These are phyloP conservation scores for Deuterostichococcus epilithicus DNA, from an alignment of 139 green algal genomes.

Conservation along the genomic window DNA sequence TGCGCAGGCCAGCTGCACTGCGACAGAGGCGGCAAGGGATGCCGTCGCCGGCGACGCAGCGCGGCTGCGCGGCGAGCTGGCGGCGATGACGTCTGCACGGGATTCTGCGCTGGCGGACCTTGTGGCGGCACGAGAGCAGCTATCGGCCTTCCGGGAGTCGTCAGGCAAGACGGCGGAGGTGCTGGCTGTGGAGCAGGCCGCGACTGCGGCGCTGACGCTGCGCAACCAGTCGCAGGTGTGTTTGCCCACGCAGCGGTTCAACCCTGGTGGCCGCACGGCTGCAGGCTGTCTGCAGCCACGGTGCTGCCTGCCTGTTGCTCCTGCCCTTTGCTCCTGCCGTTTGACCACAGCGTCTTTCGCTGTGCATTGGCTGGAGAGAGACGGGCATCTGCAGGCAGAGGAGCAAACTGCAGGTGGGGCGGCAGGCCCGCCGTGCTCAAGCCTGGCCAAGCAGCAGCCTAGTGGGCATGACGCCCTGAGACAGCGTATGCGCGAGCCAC, in stretches of 20 bases:
- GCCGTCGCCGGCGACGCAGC: too few relatives aligned
- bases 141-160: slow-evolving; percentile 7
- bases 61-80: neutral
- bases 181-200: slow-evolving; percentile 34
- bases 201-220: slow-evolving; percentile 14
- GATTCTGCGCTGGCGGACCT: neutral
- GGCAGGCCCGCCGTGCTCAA: too few relatives aligned
- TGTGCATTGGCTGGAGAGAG: slow-evolving; percentile 6
- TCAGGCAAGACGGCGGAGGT: slow-evolving; percentile 43
- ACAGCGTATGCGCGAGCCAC: neutral
- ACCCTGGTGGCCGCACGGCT: neutral
- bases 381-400: slow-evolving; percentile 10
- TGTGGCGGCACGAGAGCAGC: neutral
- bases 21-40: neutral
- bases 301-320: neutral
- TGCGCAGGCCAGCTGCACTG: neutral
- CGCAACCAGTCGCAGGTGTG: slow-evolving; percentile 38
- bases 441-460: neutral
- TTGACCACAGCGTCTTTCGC: too few relatives aligned
- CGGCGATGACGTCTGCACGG: neutral
- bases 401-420: slow-evolving; percentile 6
- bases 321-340: neutral
- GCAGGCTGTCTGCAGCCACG: neutral
- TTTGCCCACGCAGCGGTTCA: neutral
- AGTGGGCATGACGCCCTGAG: neutral